Evolutionary conservation across 495 filamentous ascomycete species (phyloP), one percentile per base, ranked within the genome.

Genomic region (Hypoxylon rickii): DNA sequence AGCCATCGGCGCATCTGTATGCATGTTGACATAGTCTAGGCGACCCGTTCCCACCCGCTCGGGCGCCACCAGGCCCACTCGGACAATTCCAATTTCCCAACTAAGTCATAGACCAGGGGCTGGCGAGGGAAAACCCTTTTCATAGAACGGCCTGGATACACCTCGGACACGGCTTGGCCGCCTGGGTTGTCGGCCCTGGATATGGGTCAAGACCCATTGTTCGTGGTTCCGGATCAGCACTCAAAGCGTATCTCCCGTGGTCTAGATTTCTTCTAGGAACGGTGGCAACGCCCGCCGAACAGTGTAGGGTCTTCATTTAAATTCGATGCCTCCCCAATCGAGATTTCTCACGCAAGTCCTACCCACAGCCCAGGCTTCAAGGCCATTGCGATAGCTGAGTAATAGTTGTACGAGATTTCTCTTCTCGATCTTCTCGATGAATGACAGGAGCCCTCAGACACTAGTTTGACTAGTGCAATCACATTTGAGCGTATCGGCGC

Each of bases 1-100:
- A 42, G 39, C 33, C 41, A 45, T 50, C 46, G 51, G 44, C 50
- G 39, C 40, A 49, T 54, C 43, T 12, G 56, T 34, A 51, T 61
- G 58, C 51, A 55, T 4, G 34, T 45, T 61, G 58, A 55, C 58
- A 61, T 61, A 51, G 44, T 43, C 42, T 41, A n/a, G 50, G 41
- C 38, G 33, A 32, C 3, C 39, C 33, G 21, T 39, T 41, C 55
- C 47, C 38, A 53, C 49, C 43, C 43, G 32, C 49, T 51, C 44
- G 29, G 33, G 34, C 51, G 58, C 51, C 51, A 47, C 46, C 39
- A 33, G 57, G 57, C 24, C 58, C 58, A 55, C 51, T 47, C 58
- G 45, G 46, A 19, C 44, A 29, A 29, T 42, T 54, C 34, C 19
- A 33, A 37, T 36, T 51, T 61, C 54, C 46, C 46, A 51, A 41